These are phyloP conservation scores for Fusarium begoniae DNA, from an alignment of 2,329 filamentous ascomycete species.

Conservation along the genomic window DNA sequence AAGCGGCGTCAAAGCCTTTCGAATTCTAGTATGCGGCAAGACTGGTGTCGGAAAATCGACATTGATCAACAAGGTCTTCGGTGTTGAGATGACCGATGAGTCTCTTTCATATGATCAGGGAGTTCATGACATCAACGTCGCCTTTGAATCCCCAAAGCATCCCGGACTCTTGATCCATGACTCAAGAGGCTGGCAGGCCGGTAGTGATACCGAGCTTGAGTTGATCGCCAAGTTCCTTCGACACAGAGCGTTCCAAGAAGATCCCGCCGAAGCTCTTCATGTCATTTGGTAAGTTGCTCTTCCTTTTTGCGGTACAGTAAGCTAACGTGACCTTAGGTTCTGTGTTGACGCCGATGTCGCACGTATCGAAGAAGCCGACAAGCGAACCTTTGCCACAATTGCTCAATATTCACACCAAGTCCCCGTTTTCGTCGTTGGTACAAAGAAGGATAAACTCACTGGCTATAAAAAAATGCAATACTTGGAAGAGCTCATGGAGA, in stretches of 20 bases:
- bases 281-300: conserved; percentile 27
- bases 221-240: conserved; percentile 41
- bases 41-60: conserved; percentile 42
- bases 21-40: conserved; percentile 39
- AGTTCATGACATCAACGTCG: conserved; percentile 41
- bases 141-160: conserved; percentile 39
- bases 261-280: conserved; percentile 37
- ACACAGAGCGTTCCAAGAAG: conserved; percentile 39
- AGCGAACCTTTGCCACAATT: conserved; percentile 39
- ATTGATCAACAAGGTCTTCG: conserved; percentile 42
- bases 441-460: conserved; percentile 41
- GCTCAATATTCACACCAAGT: conserved; percentile 40
- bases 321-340: conserved; percentile 24
- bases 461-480: conserved; percentile 31
- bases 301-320: fast-evolving
- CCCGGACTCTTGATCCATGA: conserved; percentile 40
- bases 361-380: conserved; percentile 41
- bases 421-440: conserved; percentile 39
- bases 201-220: conserved; percentile 37
- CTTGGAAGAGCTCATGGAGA: conserved; percentile 40
- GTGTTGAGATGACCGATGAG: conserved; percentile 39
- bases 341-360: conserved; percentile 40
- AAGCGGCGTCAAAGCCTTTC: conserved; percentile 39
- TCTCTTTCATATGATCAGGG: conserved; percentile 38
- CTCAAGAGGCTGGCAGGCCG: conserved; percentile 40